Evolutionary conservation across 2,329 filamentous ascomycete genomes (phyloP).

Genomic region (Alternaria metachromatica): DNA sequence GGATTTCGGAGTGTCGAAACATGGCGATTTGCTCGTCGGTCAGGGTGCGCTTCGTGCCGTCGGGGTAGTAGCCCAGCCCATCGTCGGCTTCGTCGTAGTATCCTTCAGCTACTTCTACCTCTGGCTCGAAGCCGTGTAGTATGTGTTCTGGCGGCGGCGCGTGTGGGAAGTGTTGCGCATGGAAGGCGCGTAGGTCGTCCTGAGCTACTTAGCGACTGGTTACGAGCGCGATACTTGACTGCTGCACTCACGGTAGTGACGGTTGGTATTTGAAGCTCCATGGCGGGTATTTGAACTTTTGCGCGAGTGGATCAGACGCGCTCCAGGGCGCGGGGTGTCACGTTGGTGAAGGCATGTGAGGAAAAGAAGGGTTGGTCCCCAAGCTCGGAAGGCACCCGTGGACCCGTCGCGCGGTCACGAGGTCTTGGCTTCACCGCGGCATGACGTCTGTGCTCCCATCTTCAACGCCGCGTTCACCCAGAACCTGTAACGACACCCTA

Average conservation of each 20-base stretch:
- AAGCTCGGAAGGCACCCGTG: slow-evolving; percentile 15
- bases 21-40: slow-evolving; percentile 91
- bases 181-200: slow-evolving; percentile 54
- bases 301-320: slow-evolving; percentile 10
- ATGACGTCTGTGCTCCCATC: slow-evolving; percentile 43
- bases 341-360: slow-evolving; percentile 20
- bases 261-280: slow-evolving; percentile 37
- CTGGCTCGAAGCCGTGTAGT: slow-evolving; percentile 38
- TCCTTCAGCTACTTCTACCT: slow-evolving; percentile 33
- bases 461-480: slow-evolving; percentile 16
- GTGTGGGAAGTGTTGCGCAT: slow-evolving; percentile 52
- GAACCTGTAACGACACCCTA: slow-evolving; percentile 16
- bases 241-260: slow-evolving; percentile 39
- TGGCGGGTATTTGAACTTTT: background rate
- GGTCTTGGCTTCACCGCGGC: slow-evolving; percentile 40
- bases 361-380: slow-evolving; percentile 9
- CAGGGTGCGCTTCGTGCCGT: slow-evolving; percentile 86
- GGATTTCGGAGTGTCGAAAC: slow-evolving; percentile 87
- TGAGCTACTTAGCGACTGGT: slow-evolving; percentile 31
- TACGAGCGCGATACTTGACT: background rate
- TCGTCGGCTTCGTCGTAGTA: slow-evolving; percentile 62
- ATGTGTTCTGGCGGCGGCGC: slow-evolving; percentile 44
- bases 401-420: slow-evolving; percentile 41
- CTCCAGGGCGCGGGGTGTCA: slow-evolving; percentile 23
- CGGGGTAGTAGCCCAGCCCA: slow-evolving; percentile 80